Conservation (phyloP, 2,329 filamentous ascomycete genomes). For the Colletotrichum endophyticum region DNA sequence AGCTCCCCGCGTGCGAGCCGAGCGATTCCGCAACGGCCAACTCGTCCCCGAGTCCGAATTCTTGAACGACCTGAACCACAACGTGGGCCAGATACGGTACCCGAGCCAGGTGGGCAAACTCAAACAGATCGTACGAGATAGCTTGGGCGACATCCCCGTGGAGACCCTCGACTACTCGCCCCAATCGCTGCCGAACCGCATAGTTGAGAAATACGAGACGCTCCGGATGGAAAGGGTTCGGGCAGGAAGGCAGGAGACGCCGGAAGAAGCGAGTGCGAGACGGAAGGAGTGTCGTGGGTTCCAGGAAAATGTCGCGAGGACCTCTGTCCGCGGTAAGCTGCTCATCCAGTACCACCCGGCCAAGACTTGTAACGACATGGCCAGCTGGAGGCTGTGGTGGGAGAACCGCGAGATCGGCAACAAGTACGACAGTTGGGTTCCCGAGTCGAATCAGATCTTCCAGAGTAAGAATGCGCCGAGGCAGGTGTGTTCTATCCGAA, state of each 20-base stretch:
- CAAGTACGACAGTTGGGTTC: background rate
- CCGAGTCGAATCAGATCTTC: background rate
- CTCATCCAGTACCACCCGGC: slow-evolving; percentile 8
- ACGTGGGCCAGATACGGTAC: background rate
- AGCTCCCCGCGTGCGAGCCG: background rate
- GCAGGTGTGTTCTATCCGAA: background rate
- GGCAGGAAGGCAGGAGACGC: background rate
- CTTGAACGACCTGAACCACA: background rate
- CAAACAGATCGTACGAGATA: background rate
- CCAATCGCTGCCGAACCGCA: background rate
- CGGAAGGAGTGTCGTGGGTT: background rate
- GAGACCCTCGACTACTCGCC: background rate
- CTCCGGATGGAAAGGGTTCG: background rate
- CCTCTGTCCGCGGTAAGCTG: background rate
- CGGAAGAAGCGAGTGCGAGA: background rate
- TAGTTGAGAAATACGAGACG: background rate
- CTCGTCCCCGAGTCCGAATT: background rate
- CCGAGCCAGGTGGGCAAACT: background rate
- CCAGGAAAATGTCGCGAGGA: background rate
- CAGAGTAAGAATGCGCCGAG: background rate
- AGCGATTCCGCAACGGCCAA: background rate
- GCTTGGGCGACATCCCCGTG: background rate
- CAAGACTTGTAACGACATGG: background rate
- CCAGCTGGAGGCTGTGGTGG: background rate
- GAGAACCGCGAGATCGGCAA: slow-evolving; percentile 33